Conservation (phyloP, 176 grass and related monocot genomes). For the Carex myosuroides region DNA sequence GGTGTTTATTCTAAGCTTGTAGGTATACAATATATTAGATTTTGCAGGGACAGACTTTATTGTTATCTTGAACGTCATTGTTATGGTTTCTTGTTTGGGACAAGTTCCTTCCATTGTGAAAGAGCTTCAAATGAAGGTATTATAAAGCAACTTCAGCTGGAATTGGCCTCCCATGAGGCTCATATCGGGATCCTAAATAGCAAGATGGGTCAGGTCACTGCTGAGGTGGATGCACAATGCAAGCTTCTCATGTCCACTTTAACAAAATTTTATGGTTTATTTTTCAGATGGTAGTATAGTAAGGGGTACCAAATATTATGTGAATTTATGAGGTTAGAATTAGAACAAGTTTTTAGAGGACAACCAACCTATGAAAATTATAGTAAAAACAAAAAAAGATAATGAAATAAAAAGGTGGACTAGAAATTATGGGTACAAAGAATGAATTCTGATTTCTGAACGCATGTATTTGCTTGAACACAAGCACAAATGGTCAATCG, state of each 20-base stretch:
- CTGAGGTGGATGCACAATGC: constrained; percentile 57
- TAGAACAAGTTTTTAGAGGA: constrained; percentile 2
- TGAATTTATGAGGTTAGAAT: background rate
- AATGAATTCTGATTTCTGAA: too few relatives aligned
- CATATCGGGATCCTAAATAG: constrained; percentile 47
- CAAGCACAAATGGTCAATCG: too few relatives aligned
- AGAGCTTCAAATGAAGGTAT: constrained; percentile 49
- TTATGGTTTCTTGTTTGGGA: constrained; percentile 18
- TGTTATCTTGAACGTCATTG: background rate
- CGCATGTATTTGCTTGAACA: too few relatives aligned
- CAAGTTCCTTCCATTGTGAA: constrained; percentile 52
- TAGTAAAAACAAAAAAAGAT: background rate
- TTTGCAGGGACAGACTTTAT: background rate
- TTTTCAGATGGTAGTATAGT: background rate
- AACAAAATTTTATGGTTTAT: background rate
- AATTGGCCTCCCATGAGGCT: constrained; percentile 46
- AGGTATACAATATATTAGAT: background rate
- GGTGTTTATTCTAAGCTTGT: background rate
- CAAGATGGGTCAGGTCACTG: constrained; percentile 49
- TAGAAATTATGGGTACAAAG: background rate
- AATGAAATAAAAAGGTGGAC: background rate
- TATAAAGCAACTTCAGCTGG: constrained; percentile 46
- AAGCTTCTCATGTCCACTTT: constrained; percentile 19
- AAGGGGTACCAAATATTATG: background rate
- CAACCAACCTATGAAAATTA: background rate